phyloP scores from a whole-genome alignment of 2,329 filamentous ascomycete species.

The Fusarium proliferatum region DNA sequence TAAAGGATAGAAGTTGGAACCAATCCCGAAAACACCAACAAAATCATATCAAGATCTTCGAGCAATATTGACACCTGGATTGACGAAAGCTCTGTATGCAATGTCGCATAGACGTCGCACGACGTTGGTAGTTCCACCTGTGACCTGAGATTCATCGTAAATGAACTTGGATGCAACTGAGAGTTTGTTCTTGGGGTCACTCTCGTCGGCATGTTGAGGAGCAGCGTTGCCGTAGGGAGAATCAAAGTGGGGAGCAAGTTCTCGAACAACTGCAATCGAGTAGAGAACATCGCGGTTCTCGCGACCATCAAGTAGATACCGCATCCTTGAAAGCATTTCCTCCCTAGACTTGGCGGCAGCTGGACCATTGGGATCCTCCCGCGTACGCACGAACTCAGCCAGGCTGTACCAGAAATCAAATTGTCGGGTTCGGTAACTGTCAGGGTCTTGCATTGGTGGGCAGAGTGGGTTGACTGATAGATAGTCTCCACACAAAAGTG shows the following conservation, averaged over 20 bases:
- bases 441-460: conserved; percentile 60
- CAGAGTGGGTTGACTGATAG: conserved; percentile 68
- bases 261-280: conserved; percentile 83
- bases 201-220: conserved; percentile 72
- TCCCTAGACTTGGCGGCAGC: conserved; percentile 66
- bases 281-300: conserved; percentile 94
- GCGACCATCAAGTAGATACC: conserved; percentile 78
- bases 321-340: conserved; percentile 71
- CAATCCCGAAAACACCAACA: neutral
- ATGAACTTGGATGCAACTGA: conserved; percentile 78
- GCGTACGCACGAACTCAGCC: conserved; percentile 70
- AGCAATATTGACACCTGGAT: conserved; percentile 62
- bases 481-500: conserved; percentile 78
- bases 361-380: conserved; percentile 65
- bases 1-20: neutral
- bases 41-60: conserved; percentile 33
- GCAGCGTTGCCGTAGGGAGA: conserved; percentile 67
- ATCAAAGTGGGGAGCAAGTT: conserved; percentile 74
- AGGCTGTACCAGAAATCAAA: conserved; percentile 86
- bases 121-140: conserved; percentile 79
- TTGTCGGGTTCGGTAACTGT: conserved; percentile 69
- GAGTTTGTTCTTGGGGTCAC: conserved; percentile 73
- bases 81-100: conserved; percentile 69
- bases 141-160: conserved; percentile 69
- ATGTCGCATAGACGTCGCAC: conserved; percentile 77